A percentile compares a stretch with the other conserved stretches of the same genome.
phyloP scores from a whole-genome alignment of 2,329 filamentous ascomycete species.

The Aspergillus sp. region DNA sequence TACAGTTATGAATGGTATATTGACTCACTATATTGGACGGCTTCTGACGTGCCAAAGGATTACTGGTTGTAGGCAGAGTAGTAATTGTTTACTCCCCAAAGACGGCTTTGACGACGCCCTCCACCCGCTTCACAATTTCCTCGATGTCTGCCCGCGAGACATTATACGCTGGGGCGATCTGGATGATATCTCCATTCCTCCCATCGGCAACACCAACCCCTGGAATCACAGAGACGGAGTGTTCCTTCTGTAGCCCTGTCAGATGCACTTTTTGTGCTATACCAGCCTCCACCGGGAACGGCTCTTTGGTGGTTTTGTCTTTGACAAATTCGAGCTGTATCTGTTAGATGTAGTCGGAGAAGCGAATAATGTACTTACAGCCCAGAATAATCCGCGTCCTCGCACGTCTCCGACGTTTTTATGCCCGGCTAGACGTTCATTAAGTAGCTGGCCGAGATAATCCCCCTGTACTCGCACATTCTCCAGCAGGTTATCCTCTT shows the following conservation, averaged over 20 bases:
- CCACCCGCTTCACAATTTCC: conserved; percentile 48
- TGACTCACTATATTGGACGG: not conserved
- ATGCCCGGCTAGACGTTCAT: conserved; percentile 43
- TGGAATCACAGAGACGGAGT: conserved; percentile 53
- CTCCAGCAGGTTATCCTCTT: conserved; percentile 49
- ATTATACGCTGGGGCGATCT: conserved; percentile 56
- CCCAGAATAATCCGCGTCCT: conserved; percentile 56
- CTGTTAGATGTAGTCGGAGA: not conserved
- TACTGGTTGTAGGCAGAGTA: too few species aligned
- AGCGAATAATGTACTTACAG: conserved; percentile 37
- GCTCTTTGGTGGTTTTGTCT: conserved; percentile 51
- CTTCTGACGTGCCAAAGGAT: too few species aligned
- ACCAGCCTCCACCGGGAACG: conserved; percentile 45
- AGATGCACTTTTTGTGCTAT: conserved; percentile 50
- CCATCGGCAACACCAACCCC: conserved; percentile 54
- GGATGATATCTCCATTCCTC: conserved; percentile 52
- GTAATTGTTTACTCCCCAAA: conserved; percentile 12
- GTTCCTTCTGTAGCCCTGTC: conserved; percentile 39
- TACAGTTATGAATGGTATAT: not conserved
- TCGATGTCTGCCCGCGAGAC: conserved; percentile 50
- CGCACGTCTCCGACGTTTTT: conserved; percentile 55
- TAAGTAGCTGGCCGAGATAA: conserved; percentile 39
- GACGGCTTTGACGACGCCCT: conserved; percentile 42
- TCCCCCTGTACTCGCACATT: conserved; percentile 37
- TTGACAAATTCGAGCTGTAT: conserved; percentile 55